phyloP scores from a whole-genome alignment of 805 yeast species.

The Kuraishia borneana region DNA sequence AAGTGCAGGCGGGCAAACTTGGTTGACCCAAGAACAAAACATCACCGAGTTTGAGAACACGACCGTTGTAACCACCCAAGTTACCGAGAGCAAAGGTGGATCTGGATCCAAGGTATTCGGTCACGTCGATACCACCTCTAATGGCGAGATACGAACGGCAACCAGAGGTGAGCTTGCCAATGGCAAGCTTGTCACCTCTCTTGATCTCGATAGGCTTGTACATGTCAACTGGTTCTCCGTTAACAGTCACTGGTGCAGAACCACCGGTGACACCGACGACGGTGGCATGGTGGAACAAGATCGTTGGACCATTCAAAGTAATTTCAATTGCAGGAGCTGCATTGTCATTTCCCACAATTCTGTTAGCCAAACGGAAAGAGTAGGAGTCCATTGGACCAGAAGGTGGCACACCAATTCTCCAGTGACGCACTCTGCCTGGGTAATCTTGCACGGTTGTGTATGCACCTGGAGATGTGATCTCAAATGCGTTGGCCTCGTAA shows the following conservation, averaged over 20 bases:
- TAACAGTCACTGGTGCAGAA: slow-evolving; percentile 49
- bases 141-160: slow-evolving; percentile 86
- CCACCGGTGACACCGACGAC: slow-evolving; percentile 88
- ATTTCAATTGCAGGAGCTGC: slow-evolving; percentile 85
- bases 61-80: slow-evolving; percentile 91
- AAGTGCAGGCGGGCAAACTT: slow-evolving; percentile 47
- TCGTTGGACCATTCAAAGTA: slow-evolving; percentile 79
- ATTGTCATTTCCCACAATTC: slow-evolving; percentile 78
- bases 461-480: slow-evolving; percentile 81
- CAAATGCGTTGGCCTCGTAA: slow-evolving; percentile 77
- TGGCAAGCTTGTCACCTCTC: slow-evolving; percentile 65
- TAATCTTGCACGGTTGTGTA: slow-evolving; percentile 95
- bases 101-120: slow-evolving; percentile 90
- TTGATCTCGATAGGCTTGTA: slow-evolving; percentile 65
- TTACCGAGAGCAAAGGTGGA: slow-evolving; percentile 91
- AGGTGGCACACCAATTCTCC: slow-evolving; percentile 96
- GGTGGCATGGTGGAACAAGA: slow-evolving; percentile 73
- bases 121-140: slow-evolving; percentile 89
- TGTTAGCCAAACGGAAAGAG: slow-evolving; percentile 81
- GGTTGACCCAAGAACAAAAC: slow-evolving; percentile 82
- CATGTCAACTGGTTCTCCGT: slow-evolving; percentile 44
- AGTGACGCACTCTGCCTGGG: slow-evolving; percentile 78
- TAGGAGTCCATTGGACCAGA: slow-evolving; percentile 97
- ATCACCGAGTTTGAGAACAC: slow-evolving; percentile 87
- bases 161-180: slow-evolving; percentile 76